Evolutionary conservation across 148 eudicot species (phyloP).

Genomic region (Chenopodium formosanum): DNA sequence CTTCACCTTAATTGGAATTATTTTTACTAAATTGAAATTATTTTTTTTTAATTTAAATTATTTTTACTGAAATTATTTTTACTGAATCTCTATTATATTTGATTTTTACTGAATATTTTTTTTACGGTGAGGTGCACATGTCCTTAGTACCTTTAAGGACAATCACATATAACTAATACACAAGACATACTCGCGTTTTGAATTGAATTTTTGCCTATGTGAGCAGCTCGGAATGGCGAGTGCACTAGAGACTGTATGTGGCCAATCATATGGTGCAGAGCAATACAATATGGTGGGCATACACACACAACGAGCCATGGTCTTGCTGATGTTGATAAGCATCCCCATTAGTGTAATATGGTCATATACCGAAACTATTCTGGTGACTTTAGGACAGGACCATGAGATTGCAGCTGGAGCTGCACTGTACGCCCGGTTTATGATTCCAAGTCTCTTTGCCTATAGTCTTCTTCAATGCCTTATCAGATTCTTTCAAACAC

Average conservation of each 20-base stretch:
- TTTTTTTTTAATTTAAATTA: no score
- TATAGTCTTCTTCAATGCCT: slow-evolving; percentile 58
- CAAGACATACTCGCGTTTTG: no score
- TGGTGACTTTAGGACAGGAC: slow-evolving; percentile 52
- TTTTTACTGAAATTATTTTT: no score
- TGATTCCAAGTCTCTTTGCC: slow-evolving; percentile 62
- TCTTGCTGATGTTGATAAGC: slow-evolving; percentile 42
- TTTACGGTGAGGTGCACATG: no score
- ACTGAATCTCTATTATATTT: no score
- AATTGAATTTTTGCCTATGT: background rate
- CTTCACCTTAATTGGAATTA: no score
- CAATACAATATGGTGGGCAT: slow-evolving; percentile 65
- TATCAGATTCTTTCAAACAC: slow-evolving; percentile 59
- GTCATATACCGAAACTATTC: slow-evolving; percentile 50
- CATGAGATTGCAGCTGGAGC: slow-evolving; percentile 50
- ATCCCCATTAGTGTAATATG: slow-evolving; percentile 57
- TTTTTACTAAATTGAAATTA: no score
- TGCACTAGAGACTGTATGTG: slow-evolving; percentile 66
- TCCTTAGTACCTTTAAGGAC: background rate
- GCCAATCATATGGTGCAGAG: slow-evolving; percentile 67
- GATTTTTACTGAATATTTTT: no score
- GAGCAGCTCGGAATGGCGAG: slow-evolving; percentile 64
- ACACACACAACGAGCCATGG: slow-evolving; percentile 58
- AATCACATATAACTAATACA: background rate
- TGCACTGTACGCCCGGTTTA: slow-evolving; percentile 39